Conservation (phyloP, 164 flowering plant genomes). For the Annona squamosa region DNA sequence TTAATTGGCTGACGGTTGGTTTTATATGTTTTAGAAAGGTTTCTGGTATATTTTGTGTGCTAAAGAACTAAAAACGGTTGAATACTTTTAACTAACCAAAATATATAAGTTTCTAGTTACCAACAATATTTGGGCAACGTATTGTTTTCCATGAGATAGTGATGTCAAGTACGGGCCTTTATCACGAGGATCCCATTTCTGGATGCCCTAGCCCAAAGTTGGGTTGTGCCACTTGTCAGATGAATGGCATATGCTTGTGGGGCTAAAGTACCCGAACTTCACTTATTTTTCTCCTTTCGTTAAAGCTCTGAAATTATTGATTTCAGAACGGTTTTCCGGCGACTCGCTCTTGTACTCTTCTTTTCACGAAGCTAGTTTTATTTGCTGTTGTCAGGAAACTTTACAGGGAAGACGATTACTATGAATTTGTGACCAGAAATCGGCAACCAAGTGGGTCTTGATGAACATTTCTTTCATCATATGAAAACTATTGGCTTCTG, state of each 20-base stretch:
- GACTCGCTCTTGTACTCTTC: too few species aligned
- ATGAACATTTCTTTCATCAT: background rate
- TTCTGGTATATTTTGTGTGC: too few species aligned
- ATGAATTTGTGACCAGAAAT: conserved; percentile 7
- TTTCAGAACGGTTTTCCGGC: too few species aligned
- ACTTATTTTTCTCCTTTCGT: background rate
- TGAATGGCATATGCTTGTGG: background rate
- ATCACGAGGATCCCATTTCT: background rate
- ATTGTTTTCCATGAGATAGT: background rate
- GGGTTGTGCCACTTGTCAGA: too few species aligned
- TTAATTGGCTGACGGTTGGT: too few species aligned
- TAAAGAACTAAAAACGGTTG: too few species aligned
- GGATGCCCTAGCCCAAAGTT: too few species aligned
- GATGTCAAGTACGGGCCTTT: background rate
- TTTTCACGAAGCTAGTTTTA: background rate
- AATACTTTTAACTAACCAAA: background rate
- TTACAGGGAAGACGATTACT: conserved; percentile 16
- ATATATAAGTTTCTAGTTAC: background rate
- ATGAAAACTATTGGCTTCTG: background rate
- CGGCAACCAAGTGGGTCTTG: background rate
- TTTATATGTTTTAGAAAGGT: too few species aligned
- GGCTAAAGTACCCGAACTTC: background rate
- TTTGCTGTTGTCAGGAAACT: conserved; percentile 14
- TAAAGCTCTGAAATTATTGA: too few species aligned
- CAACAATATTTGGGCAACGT: background rate